Base-by-base conservation (phyloP, 352 stramenopile genomes). In the Pythium periplocum region DNA sequence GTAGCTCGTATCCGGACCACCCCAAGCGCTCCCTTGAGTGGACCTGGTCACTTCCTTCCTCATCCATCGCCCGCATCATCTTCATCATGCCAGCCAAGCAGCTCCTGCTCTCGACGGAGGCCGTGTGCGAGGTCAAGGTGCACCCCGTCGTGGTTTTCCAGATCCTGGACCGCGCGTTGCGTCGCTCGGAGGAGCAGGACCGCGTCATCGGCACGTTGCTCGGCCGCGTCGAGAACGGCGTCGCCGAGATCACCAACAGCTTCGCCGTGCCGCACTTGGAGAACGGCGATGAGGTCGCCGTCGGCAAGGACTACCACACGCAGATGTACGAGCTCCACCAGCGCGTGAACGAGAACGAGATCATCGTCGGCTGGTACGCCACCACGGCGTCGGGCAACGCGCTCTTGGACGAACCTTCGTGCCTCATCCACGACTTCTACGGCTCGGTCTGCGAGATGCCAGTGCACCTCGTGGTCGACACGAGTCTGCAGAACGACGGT, bases 341-440 rank as follows among this genome's bases (percentile, higher is more conserved):
- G 57, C 80, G 87, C 53, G 90, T 98, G 41, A 98, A 98, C 77
- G 75, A 91, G 52, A 87, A 83, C 61, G 96, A 99, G 69, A 77
- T 94, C 37, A 84, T 99, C 40, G 91, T 99, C 8, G 96, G 96
- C 56, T 99, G 96, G 96, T 99, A 98, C 78, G 93, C 91, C 46
- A 90, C 85, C 9, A 73, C 75, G n/a, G 67, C 61, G 40, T 62
- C 66, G 51, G 60, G 50, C 37, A 64, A 59, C 51, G 69, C 78
- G 46, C 78, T 98, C 53, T 54, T 92, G 46, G 90, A 97, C 57
- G 94, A 99, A 62, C 95, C 97, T 55, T 96, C 93, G 50, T 96
- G 85, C 47, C 78, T 98, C 48, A 98, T 99, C 83, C 96, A 99
- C 72, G 94, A 98, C 62, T 99, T 98, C 72, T 99, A 98, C 79